These are phyloP conservation scores for Sanghuangporus baumii DNA, from an alignment of 1,284 basidiomycete species.

Conservation along the genomic window DNA sequence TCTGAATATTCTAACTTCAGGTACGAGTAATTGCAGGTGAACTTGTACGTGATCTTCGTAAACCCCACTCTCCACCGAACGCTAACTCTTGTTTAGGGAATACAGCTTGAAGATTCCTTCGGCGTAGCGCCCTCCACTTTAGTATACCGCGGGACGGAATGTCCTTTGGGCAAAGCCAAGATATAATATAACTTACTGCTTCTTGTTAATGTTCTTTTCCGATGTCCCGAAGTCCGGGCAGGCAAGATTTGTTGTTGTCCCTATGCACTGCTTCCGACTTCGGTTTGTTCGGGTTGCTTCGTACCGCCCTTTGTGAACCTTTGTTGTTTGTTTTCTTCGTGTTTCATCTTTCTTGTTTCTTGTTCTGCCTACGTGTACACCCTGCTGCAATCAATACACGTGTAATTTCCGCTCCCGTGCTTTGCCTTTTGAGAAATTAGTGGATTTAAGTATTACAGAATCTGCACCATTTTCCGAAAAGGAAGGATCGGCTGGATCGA, in stretches of 20 bases:
- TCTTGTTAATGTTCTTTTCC: background rate
- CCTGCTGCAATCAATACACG: too few relatives aligned
- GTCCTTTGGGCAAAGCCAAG: constrained; percentile 13
- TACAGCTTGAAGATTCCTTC: constrained; percentile 64
- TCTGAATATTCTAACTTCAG: constrained; percentile 30
- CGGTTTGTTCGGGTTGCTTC: too few relatives aligned
- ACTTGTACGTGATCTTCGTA: constrained; percentile 42
- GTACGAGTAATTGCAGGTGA: constrained; percentile 77
- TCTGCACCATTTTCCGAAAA: too few relatives aligned
- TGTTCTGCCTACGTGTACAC: background rate
- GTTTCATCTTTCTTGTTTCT: background rate
- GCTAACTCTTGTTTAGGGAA: constrained; percentile 39
- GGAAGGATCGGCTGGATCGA: background rate
- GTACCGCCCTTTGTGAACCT: background rate
- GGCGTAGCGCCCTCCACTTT: constrained; percentile 80
- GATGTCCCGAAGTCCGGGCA: background rate
- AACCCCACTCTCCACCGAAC: constrained; percentile 15
- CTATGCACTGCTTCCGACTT: too few relatives aligned
- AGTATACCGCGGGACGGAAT: constrained; percentile 50
- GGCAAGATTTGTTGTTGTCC: background rate
- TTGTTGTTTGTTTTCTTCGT: background rate
- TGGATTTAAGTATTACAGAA: too few relatives aligned
- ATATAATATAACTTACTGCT: constrained; percentile 1
- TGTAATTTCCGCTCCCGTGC: too few relatives aligned
- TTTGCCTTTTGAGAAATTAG: too few relatives aligned